A percentile compares a stretch with the other conserved stretches of the same genome.
Conservation (phyloP, 2,329 filamentous ascomycete genomes). For the Colletotrichum shisoi region DNA sequence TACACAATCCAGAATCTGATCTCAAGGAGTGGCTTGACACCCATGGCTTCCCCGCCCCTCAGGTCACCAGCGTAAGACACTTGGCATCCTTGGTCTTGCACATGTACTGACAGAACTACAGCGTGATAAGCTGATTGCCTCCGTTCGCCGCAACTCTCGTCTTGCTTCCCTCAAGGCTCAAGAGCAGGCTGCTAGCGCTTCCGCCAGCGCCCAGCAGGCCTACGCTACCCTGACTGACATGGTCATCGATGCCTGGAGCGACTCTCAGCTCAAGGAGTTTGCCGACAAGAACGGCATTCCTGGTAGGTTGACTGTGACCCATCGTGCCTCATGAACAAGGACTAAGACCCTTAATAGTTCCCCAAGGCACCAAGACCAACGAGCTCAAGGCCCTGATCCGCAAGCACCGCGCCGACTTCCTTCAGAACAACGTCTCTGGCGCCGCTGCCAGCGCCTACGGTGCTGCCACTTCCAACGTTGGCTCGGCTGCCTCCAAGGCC, state of each 20-base stretch:
- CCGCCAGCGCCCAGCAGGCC: conserved; percentile 71
- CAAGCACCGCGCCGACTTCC: conserved; percentile 79
- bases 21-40: conserved; percentile 93
- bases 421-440: conserved; percentile 69
- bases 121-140: conserved; percentile 88
- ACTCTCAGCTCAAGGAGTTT: conserved; percentile 89
- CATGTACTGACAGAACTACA: conserved; percentile 42
- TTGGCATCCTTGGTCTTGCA: background rate
- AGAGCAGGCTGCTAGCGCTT: conserved; percentile 66
- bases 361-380: conserved; percentile 89
- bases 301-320: conserved; percentile 44
- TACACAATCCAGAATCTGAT: conserved; percentile 71
- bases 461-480: conserved; percentile 76
- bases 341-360: conserved; percentile 64
- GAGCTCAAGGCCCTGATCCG: conserved; percentile 89
- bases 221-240: conserved; percentile 81
- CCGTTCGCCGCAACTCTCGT: conserved; percentile 88
- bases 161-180: conserved; percentile 75
- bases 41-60: conserved; percentile 84
- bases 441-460: conserved; percentile 69
- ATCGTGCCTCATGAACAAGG: too few relatives aligned
- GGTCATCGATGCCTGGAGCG: conserved; percentile 88
- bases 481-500: conserved; percentile 78
- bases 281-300: conserved; percentile 85
- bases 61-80: conserved; percentile 68